These are phyloP conservation scores for Debaryomycetaceae sp. DNA, from an alignment of 1,139 yeast species.

Conservation along the genomic window DNA sequence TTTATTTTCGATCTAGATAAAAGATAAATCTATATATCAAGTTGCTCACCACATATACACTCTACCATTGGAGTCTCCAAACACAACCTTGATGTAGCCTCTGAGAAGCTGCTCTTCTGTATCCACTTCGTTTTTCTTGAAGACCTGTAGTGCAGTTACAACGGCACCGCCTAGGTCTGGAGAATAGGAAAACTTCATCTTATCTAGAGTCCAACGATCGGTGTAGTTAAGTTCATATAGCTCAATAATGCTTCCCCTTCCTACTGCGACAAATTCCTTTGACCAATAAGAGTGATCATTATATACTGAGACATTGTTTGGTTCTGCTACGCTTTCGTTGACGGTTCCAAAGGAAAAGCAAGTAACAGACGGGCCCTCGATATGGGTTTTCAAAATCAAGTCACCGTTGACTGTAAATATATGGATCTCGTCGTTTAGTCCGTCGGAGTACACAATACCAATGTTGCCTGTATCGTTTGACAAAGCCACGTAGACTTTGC, in stretches of 20 bases:
- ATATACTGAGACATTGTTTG: constrained; percentile 18
- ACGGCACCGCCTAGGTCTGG: constrained; percentile 11
- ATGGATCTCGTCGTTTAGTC: constrained; percentile 18
- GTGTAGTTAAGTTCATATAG: constrained; percentile 25
- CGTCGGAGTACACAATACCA: constrained; percentile 27
- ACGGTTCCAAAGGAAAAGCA: constrained; percentile 32
- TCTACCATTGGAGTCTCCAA: constrained; percentile 41
- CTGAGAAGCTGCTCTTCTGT: constrained; percentile 33
- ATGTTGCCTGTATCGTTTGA: constrained; percentile 58
- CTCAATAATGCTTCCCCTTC: constrained; percentile 18
- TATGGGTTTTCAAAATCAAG: constrained; percentile 18
- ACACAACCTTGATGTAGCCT: constrained; percentile 28
- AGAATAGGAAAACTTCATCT: constrained; percentile 17
- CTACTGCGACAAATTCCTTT: constrained; percentile 30
- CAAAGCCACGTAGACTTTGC: constrained; percentile 35
- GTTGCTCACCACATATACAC: constrained; percentile 24
- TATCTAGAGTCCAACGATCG: constrained; percentile 21
- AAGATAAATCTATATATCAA: constrained; percentile 1
- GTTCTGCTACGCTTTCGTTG: constrained; percentile 26
- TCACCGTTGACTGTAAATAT: constrained; percentile 59
- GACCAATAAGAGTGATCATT: constrained; percentile 39
- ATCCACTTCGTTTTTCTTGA: constrained; percentile 32
- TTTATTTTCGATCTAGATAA: neutral
- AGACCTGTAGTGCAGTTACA: constrained; percentile 26
- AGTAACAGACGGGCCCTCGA: constrained; percentile 17